Conservation (phyloP, 176 grass and related monocot species). For the Juncus effusus region DNA sequence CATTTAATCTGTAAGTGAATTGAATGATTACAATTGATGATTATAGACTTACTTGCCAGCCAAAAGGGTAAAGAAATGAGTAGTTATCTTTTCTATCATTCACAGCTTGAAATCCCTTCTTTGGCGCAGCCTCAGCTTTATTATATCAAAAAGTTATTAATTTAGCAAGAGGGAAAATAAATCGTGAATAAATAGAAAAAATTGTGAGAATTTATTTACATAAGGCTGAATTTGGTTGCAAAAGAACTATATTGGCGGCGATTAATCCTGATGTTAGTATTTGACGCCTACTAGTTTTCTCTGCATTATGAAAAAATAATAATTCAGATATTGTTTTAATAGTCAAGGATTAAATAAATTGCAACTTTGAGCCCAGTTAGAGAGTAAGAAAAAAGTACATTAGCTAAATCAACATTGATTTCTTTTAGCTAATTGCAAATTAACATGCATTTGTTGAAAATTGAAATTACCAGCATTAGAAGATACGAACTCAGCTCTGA, state of each 20-base stretch:
- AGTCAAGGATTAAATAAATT: neutral
- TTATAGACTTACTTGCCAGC: constrained; percentile 67
- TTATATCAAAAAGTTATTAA: constrained; percentile 62
- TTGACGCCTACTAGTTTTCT: constrained; percentile 38
- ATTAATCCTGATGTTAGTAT: constrained; percentile 51
- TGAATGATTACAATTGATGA: neutral
- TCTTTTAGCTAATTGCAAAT: neutral
- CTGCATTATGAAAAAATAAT: constrained; percentile 13
- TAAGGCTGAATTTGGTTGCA: constrained; percentile 41
- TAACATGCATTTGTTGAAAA: neutral
- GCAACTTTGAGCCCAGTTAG: too few relatives aligned
- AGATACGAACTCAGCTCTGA: constrained; percentile 9
- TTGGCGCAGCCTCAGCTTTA: constrained; percentile 88
- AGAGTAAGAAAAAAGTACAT: too few relatives aligned
- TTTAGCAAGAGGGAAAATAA: constrained; percentile 21
- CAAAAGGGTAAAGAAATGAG: constrained; percentile 83
- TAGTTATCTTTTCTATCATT: constrained; percentile 61
- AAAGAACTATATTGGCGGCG: constrained; percentile 29
- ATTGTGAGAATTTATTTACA: constrained; percentile 43
- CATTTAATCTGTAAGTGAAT: neutral
- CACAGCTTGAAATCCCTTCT: constrained; percentile 76
- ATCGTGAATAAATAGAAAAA: neutral
- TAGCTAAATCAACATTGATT: too few relatives aligned
- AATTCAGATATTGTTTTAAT: neutral
- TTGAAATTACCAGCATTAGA: constrained; percentile 18